phyloP scores from a whole-genome alignment of 768 basidiomycete genomes.

The Rhizopogon vulgaris region DNA sequence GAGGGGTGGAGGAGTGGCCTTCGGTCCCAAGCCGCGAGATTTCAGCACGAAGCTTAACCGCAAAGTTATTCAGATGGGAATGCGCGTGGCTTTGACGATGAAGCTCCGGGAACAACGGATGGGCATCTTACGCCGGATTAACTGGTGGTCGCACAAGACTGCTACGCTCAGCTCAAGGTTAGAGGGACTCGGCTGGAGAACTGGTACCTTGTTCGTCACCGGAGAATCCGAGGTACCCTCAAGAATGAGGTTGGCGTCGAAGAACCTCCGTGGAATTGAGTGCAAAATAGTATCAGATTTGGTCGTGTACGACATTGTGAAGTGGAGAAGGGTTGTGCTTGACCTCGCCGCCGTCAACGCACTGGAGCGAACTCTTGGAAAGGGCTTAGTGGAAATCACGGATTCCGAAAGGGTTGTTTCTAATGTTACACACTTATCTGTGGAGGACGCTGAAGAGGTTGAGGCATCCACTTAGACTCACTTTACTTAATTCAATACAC shows the following conservation, averaged over 20 bases:
- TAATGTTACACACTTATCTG: background rate
- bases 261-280: slow-evolving; percentile 68
- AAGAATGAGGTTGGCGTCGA: slow-evolving; percentile 53
- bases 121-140: slow-evolving; percentile 66
- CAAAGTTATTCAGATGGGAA: slow-evolving; percentile 89
- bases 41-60: slow-evolving; percentile 90
- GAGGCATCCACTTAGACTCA: background rate
- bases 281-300: slow-evolving; percentile 59
- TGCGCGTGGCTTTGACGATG: slow-evolving; percentile 82
- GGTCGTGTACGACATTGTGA: slow-evolving; percentile 77
- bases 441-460: background rate
- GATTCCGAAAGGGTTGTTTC: slow-evolving; percentile 8
- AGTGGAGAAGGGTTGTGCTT: slow-evolving; percentile 76
- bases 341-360: slow-evolving; percentile 80
- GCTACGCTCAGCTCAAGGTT: slow-evolving; percentile 58
- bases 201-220: slow-evolving; percentile 67
- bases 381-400: slow-evolving; percentile 15
- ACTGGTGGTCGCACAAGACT: slow-evolving; percentile 73
- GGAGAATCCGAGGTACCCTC: slow-evolving; percentile 50
- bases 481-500: background rate
- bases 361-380: slow-evolving; percentile 60
- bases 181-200: slow-evolving; percentile 57
- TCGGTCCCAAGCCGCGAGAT: slow-evolving; percentile 87
- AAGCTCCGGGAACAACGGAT: slow-evolving; percentile 73
- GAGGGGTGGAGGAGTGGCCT: slow-evolving; percentile 87